A percentile compares a stretch with the other conserved stretches of the same genome.
Evolutionary conservation across 306 rosid genomes (phyloP).

Genomic region (Senna siamea): DNA sequence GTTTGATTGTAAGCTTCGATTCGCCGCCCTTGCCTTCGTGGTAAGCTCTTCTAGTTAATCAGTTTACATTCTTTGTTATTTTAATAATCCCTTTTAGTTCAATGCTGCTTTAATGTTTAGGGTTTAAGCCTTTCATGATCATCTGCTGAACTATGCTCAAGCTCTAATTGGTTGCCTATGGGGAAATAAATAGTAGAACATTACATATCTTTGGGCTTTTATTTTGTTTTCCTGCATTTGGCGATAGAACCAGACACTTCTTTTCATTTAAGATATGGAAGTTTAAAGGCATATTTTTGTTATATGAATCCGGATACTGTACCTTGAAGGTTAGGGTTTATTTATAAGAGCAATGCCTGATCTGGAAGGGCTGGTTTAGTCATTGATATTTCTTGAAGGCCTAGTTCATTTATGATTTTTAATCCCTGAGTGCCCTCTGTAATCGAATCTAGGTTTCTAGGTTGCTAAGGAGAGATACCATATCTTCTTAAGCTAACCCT

Average conservation of each 20-base stretch:
- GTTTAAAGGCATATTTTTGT: background rate
- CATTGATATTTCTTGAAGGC: background rate
- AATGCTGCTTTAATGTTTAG: constrained; percentile 25
- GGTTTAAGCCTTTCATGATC: constrained; percentile 38
- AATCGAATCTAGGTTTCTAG: too few relatives aligned
- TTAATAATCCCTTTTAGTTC: constrained; percentile 15
- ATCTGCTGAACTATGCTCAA: constrained; percentile 9
- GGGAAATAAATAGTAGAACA: constrained; percentile 5
- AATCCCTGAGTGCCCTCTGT: too few relatives aligned
- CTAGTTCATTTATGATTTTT: too few relatives aligned
- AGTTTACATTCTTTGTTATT: background rate
- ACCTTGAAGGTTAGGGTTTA: constrained; percentile 18
- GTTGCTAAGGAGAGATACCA: too few relatives aligned
- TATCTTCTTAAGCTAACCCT: too few relatives aligned
- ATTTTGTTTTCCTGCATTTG: constrained; percentile 16
- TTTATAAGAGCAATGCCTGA: constrained; percentile 4
- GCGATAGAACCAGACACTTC: background rate
- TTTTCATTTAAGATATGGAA: background rate
- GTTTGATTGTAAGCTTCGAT: constrained; percentile 55
- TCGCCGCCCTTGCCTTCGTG: constrained; percentile 60
- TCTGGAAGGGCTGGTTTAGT: constrained; percentile 31
- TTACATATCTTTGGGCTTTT: background rate
- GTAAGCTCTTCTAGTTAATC: constrained; percentile 50
- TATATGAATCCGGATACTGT: background rate
- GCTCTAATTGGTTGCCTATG: constrained; percentile 37